Base-by-base conservation (phyloP, 2,329 filamentous ascomycete genomes). In the Diplodia mutila region DNA sequence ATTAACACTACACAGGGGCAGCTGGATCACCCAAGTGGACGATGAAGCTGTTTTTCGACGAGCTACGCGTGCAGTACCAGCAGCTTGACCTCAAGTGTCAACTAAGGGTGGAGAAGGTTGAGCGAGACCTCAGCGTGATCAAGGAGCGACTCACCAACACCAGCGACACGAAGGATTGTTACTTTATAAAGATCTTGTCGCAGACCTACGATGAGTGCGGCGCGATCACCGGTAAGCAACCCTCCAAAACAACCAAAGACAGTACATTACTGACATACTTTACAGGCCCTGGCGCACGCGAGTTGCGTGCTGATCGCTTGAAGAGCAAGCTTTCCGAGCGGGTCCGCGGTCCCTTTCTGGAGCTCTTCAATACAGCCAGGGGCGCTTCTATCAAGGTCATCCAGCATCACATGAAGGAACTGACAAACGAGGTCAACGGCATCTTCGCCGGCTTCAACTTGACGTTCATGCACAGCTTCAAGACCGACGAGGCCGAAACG, bases 401-500 rank as follows among this genome's bases (percentile, higher is more conserved):
- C 27, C 42, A 61, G 9, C 7, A 42, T 0, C 55, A 61, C 55
- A 0, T 14, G n/a, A 46, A 27, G 12, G 12, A 32, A 2, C 18
- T 61, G 9, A 46, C 21, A 9, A 5, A 42, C 0, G 57, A 68
- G 12, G 23, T 66, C 4, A 32, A 68, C 25, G 39, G 2, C 7
- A 65, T 69, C 1, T 70, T 71, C 52, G 21, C n/a, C 18, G 12
- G 37, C 2, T 65, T 61, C 25, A 67, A 61, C 7, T 61, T 54
- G 18, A 67, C 68, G 8, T 68, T 71, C 57, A 57, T 53, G 23
- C 51, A 18, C 5, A 65, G 69, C 37, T 70, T 61, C 67, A 55
- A 55, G n/a, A 69, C 68, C 7, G 70, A 67, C 6, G 27, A 54
- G 14, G 68, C 66, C 25, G 70, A 70, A 23, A 67, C 59, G 0